phyloP scores from a whole-genome alignment of 1,139 yeast genomes.

The Candida neerlandica region DNA sequence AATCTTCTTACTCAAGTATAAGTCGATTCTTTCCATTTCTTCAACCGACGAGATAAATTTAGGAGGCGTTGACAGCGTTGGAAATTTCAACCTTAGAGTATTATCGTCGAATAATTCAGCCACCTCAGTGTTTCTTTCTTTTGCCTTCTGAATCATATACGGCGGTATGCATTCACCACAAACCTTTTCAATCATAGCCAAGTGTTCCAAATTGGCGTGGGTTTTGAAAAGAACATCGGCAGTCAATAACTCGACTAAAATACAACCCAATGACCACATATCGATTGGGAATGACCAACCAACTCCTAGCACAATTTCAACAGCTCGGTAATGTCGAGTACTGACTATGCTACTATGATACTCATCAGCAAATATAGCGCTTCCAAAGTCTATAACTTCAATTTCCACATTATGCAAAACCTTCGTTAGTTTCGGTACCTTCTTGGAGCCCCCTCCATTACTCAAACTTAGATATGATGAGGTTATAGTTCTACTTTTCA shows the following conservation, averaged over 20 bases:
- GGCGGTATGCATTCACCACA: slow-evolving; percentile 49
- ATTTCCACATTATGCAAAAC: slow-evolving; percentile 79
- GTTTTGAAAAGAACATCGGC: slow-evolving; percentile 97
- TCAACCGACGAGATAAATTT: slow-evolving; percentile 56
- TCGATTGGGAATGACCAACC: slow-evolving; percentile 97
- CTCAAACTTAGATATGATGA: slow-evolving; percentile 32
- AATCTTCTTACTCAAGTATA: slow-evolving; percentile 42
- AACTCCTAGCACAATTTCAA: slow-evolving; percentile 88
- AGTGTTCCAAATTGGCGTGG: slow-evolving; percentile 90
- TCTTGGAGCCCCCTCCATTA: slow-evolving; percentile 15
- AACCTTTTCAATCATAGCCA: slow-evolving; percentile 91
- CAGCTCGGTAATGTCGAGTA: slow-evolving; percentile 96
- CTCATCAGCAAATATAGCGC: slow-evolving; percentile 92
- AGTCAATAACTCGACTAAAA: slow-evolving; percentile 83
- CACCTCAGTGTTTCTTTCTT: slow-evolving; percentile 43
- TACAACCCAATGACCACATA: slow-evolving; percentile 96
- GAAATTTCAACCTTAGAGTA: slow-evolving; percentile 36
- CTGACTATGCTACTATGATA: slow-evolving; percentile 79
- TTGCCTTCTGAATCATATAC: slow-evolving; percentile 38
- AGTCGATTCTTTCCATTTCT: slow-evolving; percentile 53
- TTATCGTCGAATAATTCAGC: slow-evolving; percentile 28
- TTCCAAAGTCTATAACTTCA: slow-evolving; percentile 93
- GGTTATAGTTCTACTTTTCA: slow-evolving; percentile 38
- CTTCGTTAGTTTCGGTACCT: slow-evolving; percentile 44
- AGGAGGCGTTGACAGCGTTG: slow-evolving; percentile 40